Conservation (phyloP, 2,329 filamentous ascomycete genomes). For the Phoma sp. region DNA sequence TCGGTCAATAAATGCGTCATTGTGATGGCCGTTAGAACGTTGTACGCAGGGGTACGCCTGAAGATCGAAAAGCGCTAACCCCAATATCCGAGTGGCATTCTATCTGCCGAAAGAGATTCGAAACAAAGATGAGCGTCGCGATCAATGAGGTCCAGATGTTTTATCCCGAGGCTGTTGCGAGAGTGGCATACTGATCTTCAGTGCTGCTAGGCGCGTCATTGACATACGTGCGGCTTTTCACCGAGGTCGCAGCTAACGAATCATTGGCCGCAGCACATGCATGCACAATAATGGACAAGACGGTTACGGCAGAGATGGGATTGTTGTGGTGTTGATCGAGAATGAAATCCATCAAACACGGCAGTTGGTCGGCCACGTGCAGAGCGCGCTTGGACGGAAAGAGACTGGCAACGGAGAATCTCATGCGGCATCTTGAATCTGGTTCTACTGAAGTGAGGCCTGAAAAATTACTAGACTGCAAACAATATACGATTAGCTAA, state of each 20-base stretch:
- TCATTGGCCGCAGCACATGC: neutral
- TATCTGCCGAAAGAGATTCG: slow-evolving; percentile 1
- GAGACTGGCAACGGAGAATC: neutral
- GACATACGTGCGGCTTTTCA: neutral
- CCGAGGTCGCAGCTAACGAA: neutral
- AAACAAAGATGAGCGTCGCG: neutral
- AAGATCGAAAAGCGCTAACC: slow-evolving; percentile 1
- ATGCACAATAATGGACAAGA: neutral
- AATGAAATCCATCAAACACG: neutral
- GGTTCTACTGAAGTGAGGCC: no score
- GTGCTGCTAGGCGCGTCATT: neutral
- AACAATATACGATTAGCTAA: no score
- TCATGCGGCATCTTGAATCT: no score
- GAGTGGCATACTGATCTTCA: neutral
- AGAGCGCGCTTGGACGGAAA: neutral
- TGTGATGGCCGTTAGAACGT: slow-evolving; percentile 11
- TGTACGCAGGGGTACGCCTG: slow-evolving; percentile 6
- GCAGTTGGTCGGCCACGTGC: slow-evolving; percentile 13
- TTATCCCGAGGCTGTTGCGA: neutral
- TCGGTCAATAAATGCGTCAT: slow-evolving; percentile 5
- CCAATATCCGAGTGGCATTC: slow-evolving; percentile 2
- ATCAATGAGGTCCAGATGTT: neutral
- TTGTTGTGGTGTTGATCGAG: slow-evolving; percentile 2
- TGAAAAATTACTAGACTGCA: no score
- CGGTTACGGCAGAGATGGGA: neutral